A percentile compares a stretch with the other conserved stretches of the same genome.
Evolutionary conservation across 1,284 basidiomycete species (phyloP).

Genomic region (Coniferiporia sulphurascens): DNA sequence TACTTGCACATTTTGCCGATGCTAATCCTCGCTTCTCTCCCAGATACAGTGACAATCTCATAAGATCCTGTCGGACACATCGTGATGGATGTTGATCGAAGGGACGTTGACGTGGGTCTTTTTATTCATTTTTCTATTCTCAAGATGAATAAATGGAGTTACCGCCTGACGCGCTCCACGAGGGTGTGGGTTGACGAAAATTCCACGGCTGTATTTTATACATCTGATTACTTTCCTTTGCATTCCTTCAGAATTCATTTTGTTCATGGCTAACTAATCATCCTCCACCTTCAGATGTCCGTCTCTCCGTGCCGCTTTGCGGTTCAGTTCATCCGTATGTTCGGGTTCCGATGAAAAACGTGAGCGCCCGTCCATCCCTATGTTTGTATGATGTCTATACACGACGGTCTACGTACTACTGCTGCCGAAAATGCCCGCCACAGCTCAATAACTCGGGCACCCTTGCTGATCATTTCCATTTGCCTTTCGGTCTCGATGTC

Average conservation of each 20-base stretch:
- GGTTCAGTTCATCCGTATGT: too few species aligned
- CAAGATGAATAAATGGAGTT: constrained; percentile 67
- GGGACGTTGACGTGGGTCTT: not conserved
- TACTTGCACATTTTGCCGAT: not conserved
- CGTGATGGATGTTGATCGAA: not conserved
- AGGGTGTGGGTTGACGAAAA: constrained; percentile 54
- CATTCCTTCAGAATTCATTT: constrained; percentile 4
- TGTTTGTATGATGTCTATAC: constrained; percentile 50
- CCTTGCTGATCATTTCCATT: constrained; percentile 51
- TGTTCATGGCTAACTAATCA: not conserved
- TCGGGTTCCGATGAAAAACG: too few species aligned
- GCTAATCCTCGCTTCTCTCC: not conserved
- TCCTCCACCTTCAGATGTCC: too few species aligned
- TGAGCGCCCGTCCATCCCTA: too few species aligned
- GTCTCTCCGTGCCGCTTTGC: too few species aligned
- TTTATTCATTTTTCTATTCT: constrained; percentile 12
- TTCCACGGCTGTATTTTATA: constrained; percentile 72
- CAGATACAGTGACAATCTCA: not conserved
- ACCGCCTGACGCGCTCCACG: constrained; percentile 60
- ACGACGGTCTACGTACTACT: constrained; percentile 85
- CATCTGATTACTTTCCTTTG: constrained; percentile 37
- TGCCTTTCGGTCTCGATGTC: too few species aligned
- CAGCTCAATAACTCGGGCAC: constrained; percentile 79
- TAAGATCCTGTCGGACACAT: not conserved
- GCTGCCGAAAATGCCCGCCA: constrained; percentile 86